phyloP scores from a whole-genome alignment of 768 basidiomycete species.

The Russula vinacea region DNA sequence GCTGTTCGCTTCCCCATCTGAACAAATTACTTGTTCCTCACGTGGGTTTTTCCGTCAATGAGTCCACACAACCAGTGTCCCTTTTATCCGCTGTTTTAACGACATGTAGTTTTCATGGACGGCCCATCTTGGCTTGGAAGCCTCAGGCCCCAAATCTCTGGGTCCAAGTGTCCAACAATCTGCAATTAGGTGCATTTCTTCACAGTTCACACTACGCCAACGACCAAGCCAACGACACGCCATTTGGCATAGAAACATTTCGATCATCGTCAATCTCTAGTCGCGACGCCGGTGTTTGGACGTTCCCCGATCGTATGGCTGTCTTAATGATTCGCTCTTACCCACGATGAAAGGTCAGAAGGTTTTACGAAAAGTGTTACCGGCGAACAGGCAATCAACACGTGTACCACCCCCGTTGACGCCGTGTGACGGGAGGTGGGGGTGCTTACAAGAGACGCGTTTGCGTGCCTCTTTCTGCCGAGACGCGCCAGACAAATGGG shows the following conservation, averaged over 20 bases:
- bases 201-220: neutral
- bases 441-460: no score
- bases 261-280: no score
- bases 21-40: neutral
- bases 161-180: neutral
- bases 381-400: neutral
- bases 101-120: neutral
- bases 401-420: neutral
- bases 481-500: no score
- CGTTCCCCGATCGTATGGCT: no score
- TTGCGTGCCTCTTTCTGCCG: no score
- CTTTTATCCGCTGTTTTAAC: neutral
- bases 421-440: neutral
- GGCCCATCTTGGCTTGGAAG: constrained; percentile 1
- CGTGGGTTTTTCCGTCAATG: neutral
- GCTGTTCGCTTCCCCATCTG: neutral
- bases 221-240: neutral
- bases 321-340: no score
- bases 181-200: neutral
- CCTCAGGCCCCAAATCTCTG: neutral
- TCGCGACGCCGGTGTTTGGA: no score
- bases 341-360: neutral
- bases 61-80: neutral
- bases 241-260: neutral
- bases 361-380: neutral